phyloP scores from a whole-genome alignment of 148 eudicot genomes.

The Arbutus unedo region DNA sequence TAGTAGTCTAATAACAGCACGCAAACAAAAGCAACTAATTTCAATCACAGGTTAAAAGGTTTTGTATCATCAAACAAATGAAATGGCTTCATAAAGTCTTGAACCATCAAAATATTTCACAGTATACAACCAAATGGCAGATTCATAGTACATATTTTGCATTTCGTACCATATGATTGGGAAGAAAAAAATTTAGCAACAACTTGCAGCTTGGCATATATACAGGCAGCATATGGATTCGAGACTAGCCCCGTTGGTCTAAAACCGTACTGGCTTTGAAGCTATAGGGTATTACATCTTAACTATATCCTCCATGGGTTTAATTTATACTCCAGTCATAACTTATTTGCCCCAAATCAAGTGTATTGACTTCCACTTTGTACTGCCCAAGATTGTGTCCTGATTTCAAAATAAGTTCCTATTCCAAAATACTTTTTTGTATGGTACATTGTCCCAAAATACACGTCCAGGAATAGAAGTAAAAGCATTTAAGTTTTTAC shows the following conservation, averaged over 20 bases:
- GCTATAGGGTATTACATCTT: not conserved
- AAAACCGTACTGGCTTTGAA: not conserved
- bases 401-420: not conserved
- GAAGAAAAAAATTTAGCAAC: constrained; percentile 6
- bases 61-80: not conserved
- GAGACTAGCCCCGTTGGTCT: not conserved
- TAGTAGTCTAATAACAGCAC: constrained; percentile 13
- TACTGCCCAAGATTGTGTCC: not conserved
- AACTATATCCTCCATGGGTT: not conserved
- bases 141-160: not conserved
- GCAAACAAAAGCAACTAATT: constrained; percentile 9
- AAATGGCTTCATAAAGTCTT: not conserved
- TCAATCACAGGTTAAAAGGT: not conserved
- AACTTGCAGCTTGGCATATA: not conserved
- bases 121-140: not conserved
- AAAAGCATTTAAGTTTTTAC: not conserved
- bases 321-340: not conserved
- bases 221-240: not conserved
- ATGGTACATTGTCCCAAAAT: not conserved
- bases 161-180: not conserved
- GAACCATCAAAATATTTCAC: not conserved
- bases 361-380: not conserved
- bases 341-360: not conserved
- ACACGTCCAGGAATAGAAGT: not conserved
- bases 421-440: not conserved